phyloP scores from a whole-genome alignment of 2,329 filamentous ascomycete species.

The Colletotrichum lupini region DNA sequence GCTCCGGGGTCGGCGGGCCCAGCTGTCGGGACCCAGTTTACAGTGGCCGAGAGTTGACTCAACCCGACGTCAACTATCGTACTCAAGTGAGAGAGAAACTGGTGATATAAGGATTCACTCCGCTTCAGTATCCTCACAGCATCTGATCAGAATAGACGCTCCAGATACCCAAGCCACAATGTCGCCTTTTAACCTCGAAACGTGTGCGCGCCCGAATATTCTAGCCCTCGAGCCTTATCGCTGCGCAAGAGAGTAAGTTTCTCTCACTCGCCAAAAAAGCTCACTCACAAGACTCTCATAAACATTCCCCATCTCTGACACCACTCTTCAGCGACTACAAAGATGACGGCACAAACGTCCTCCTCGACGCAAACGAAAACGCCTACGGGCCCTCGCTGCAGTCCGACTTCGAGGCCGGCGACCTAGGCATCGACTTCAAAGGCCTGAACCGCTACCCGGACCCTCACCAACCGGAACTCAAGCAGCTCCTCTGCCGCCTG shows the following conservation, averaged over 20 bases:
- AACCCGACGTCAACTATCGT: background rate
- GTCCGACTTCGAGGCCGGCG: slow-evolving; percentile 58
- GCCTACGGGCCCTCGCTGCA: slow-evolving; percentile 87
- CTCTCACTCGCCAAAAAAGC: background rate
- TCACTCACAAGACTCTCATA: background rate
- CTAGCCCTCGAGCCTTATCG: slow-evolving; percentile 81
- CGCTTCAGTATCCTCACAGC: background rate
- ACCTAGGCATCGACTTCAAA: slow-evolving; percentile 77
- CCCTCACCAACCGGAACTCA: slow-evolving; percentile 89
- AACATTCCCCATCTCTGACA: background rate
- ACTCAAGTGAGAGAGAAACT: background rate
- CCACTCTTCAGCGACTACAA: slow-evolving; percentile 86
- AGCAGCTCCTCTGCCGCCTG: slow-evolving; percentile 85
- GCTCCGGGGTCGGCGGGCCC: slow-evolving; percentile 14
- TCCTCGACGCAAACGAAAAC: slow-evolving; percentile 98
- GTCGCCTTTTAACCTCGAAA: slow-evolving; percentile 77
- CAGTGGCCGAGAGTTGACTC: slow-evolving; percentile 10
- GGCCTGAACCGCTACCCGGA: slow-evolving; percentile 95
- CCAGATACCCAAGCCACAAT: slow-evolving; percentile 45
- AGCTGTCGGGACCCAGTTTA: slow-evolving; percentile 4
- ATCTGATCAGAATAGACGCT: background rate
- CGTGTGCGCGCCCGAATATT: slow-evolving; percentile 82
- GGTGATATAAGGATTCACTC: slow-evolving; percentile 18
- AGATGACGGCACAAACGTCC: slow-evolving; percentile 94
- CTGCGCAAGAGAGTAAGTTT: slow-evolving; percentile 81